Evolutionary conservation across 768 basidiomycete species (phyloP).

Genomic region (Xerocomellus dryophilus): DNA sequence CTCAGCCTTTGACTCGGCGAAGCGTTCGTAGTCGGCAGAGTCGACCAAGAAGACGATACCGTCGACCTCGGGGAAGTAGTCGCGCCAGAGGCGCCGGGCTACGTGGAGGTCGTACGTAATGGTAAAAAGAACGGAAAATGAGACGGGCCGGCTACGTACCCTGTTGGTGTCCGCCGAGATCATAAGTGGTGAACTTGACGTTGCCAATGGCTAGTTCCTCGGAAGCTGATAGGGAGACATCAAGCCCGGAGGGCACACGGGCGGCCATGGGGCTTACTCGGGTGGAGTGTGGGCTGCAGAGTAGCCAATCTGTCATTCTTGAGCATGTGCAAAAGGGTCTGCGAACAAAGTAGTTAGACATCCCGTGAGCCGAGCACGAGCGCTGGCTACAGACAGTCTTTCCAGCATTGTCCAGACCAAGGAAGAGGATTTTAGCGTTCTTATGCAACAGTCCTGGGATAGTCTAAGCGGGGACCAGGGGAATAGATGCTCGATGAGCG

Average conservation of each 20-base stretch:
- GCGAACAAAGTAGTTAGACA: slow-evolving; percentile 4
- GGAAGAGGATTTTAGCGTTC: slow-evolving; percentile 99
- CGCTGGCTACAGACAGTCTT: slow-evolving; percentile 72
- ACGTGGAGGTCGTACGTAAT: not conserved
- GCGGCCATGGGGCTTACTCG: slow-evolving; percentile 58
- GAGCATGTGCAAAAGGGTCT: slow-evolving; percentile 98
- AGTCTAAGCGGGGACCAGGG: not conserved
- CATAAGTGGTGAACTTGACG: slow-evolving; percentile 98
- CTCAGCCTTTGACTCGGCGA: slow-evolving; percentile 95
- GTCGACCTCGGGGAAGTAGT: slow-evolving; percentile 99
- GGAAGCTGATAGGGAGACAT: slow-evolving; percentile 59
- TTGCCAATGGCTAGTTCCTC: slow-evolving; percentile 99
- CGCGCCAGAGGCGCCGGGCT: slow-evolving; percentile 98
- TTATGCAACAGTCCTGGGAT: slow-evolving; percentile 84
- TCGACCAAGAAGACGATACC: slow-evolving; percentile 99
- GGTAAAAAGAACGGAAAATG: not conserved
- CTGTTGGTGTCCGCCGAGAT: slow-evolving; percentile 96
- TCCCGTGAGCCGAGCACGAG: not conserved
- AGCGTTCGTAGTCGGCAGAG: slow-evolving; percentile 94
- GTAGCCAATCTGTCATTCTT: slow-evolving; percentile 99
- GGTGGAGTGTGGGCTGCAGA: slow-evolving; percentile 96
- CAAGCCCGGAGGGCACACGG: slow-evolving; percentile 1
- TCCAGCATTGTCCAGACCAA: slow-evolving; percentile 98
- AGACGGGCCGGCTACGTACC: slow-evolving; percentile 44
- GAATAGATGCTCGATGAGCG: slow-evolving; percentile 20